phyloP scores from a whole-genome alignment of 257 asterid genomes.

The Capsicum baccatum region DNA sequence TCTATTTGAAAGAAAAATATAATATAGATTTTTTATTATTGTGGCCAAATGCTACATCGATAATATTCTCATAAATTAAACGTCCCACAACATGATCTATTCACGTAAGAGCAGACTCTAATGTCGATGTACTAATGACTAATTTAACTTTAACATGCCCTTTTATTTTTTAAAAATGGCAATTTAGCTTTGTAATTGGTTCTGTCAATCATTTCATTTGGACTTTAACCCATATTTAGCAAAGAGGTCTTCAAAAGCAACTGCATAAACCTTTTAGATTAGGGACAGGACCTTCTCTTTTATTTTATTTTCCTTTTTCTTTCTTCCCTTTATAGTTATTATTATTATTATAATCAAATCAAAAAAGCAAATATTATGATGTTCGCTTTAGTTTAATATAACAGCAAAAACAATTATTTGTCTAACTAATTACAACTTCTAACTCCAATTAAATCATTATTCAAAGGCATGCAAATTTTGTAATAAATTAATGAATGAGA shows the following conservation, averaged over 20 bases:
- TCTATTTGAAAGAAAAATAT: too few species aligned
- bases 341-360: not conserved
- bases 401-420: not conserved
- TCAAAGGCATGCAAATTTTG: not conserved
- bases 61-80: not conserved
- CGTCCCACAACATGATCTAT: not conserved
- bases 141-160: not conserved
- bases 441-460: not conserved
- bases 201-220: slow-evolving; percentile 8
- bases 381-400: not conserved
- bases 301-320: not conserved
- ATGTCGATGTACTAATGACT: not conserved
- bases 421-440: not conserved
- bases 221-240: not conserved
- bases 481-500: not conserved
- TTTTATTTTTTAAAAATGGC: not conserved
- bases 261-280: slow-evolving; percentile 1
- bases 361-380: not conserved
- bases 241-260: slow-evolving; percentile 24
- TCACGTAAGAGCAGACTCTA: slow-evolving; percentile 1
- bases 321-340: not conserved
- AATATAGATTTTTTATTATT: too few species aligned
- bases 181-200: not conserved
- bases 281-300: not conserved
- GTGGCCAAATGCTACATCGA: too few species aligned